phyloP scores from a whole-genome alignment of 306 rosid species.

The Castanea crenata region DNA sequence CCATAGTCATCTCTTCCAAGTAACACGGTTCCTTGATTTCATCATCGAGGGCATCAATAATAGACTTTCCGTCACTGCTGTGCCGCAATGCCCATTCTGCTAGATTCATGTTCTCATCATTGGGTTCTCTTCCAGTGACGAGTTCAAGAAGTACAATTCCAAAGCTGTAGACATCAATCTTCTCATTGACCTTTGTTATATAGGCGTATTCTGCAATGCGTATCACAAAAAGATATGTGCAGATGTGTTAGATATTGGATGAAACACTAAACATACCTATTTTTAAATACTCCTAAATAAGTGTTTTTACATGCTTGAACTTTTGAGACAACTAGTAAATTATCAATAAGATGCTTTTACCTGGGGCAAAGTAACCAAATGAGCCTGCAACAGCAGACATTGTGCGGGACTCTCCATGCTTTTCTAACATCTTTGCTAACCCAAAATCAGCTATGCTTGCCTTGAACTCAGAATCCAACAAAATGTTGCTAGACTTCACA shows the following conservation, averaged over 20 bases:
- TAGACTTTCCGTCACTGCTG: constrained; percentile 45
- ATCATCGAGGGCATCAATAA: constrained; percentile 51
- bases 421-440: constrained; percentile 64
- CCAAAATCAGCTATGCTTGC: constrained; percentile 95
- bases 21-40: constrained; percentile 48
- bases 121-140: constrained; percentile 69
- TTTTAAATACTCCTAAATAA: too few relatives aligned
- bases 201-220: constrained; percentile 67
- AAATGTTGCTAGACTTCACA: constrained; percentile 87
- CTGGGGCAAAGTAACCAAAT: constrained; percentile 88
- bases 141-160: constrained; percentile 93
- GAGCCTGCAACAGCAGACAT: constrained; percentile 76
- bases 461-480: constrained; percentile 67
- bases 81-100: constrained; percentile 80
- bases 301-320: too few relatives aligned
- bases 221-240: neutral
- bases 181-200: constrained; percentile 63
- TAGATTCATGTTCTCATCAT: constrained; percentile 50
- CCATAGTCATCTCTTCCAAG: constrained; percentile 50
- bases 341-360: constrained; percentile 31
- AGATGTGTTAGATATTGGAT: too few relatives aligned
- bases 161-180: constrained; percentile 74
- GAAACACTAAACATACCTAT: too few relatives aligned
- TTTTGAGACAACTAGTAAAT: neutral
- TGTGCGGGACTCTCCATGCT: constrained; percentile 48